A percentile compares a stretch with the other conserved stretches of the same genome.
Conservation (phyloP, 2,329 filamentous ascomycete genomes). For the Paraphaeosphaeria minitans region DNA sequence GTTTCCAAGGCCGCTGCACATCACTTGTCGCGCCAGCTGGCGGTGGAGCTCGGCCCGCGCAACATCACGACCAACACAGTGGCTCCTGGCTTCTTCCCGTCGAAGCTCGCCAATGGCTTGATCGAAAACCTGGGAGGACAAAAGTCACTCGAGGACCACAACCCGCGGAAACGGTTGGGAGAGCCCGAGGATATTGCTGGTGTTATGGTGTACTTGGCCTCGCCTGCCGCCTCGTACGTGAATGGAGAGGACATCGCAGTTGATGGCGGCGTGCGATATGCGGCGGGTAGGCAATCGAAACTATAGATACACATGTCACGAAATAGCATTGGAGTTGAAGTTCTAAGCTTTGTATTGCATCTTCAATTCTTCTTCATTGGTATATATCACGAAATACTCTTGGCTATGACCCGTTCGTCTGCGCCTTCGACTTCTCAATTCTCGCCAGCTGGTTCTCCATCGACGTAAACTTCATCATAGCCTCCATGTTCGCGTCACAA, state of each 20-base stretch:
- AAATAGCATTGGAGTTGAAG: neutral
- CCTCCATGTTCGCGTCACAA: conserved; percentile 36
- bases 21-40: conserved; percentile 46
- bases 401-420: conserved; percentile 10
- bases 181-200: conserved; percentile 46
- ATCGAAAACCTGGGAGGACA: conserved; percentile 47
- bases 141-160: conserved; percentile 46
- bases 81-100: conserved; percentile 48
- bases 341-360: neutral
- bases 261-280: conserved; percentile 38
- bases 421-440: conserved; percentile 29
- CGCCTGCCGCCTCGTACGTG: conserved; percentile 35
- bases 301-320: conserved; percentile 17
- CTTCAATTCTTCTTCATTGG: neutral
- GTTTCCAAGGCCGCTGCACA: conserved; percentile 49
- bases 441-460: conserved; percentile 35
- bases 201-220: conserved; percentile 44
- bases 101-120: conserved; percentile 44
- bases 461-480: conserved; percentile 37
- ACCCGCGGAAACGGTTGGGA: conserved; percentile 41
- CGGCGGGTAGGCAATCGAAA: conserved; percentile 34
- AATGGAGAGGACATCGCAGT: conserved; percentile 42
- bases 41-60: conserved; percentile 46
- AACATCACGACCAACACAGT: conserved; percentile 49
- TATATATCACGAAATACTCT: neutral